These are phyloP conservation scores for Aspergillus aculeatinus DNA, from an alignment of 2,329 filamentous ascomycete species.

Conservation along the genomic window DNA sequence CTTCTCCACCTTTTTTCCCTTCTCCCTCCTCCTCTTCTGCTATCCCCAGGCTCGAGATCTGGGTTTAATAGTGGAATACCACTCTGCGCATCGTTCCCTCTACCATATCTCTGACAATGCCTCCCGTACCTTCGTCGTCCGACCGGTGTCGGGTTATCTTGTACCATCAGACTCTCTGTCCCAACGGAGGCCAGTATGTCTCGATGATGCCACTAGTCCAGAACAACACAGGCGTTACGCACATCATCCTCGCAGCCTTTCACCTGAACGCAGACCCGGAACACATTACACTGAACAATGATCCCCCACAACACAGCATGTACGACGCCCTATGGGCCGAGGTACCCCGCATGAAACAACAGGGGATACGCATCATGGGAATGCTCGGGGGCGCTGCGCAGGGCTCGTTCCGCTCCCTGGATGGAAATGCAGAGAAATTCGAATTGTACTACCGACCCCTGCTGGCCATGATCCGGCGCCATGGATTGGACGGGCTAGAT, in stretches of 20 bases:
- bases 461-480: slow-evolving; percentile 60
- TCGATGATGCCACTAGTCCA: slow-evolving; percentile 62
- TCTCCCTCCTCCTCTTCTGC: not conserved
- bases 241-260: slow-evolving; percentile 82
- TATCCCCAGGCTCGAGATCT: no score
- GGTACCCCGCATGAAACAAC: slow-evolving; percentile 66
- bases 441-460: slow-evolving; percentile 73
- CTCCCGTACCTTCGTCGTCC: slow-evolving; percentile 33
- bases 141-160: slow-evolving; percentile 41
- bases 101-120: slow-evolving; percentile 30
- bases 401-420: slow-evolving; percentile 66
- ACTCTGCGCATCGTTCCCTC: slow-evolving; percentile 1
- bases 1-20: not conserved
- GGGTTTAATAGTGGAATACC: not conserved
- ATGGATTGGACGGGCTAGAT: slow-evolving; percentile 68
- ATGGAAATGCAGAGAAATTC: slow-evolving; percentile 61
- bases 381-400: slow-evolving; percentile 85
- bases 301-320: slow-evolving; percentile 64
- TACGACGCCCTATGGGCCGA: slow-evolving; percentile 78
- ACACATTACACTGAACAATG: slow-evolving; percentile 76
- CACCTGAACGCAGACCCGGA: slow-evolving; percentile 71
- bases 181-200: slow-evolving; percentile 53
- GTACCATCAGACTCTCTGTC: slow-evolving; percentile 67
- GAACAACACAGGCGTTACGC: slow-evolving; percentile 65
- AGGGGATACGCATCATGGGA: slow-evolving; percentile 75